phyloP scores from a whole-genome alignment of 176 grass and related monocot genomes.

The Musa troglodytarum region DNA sequence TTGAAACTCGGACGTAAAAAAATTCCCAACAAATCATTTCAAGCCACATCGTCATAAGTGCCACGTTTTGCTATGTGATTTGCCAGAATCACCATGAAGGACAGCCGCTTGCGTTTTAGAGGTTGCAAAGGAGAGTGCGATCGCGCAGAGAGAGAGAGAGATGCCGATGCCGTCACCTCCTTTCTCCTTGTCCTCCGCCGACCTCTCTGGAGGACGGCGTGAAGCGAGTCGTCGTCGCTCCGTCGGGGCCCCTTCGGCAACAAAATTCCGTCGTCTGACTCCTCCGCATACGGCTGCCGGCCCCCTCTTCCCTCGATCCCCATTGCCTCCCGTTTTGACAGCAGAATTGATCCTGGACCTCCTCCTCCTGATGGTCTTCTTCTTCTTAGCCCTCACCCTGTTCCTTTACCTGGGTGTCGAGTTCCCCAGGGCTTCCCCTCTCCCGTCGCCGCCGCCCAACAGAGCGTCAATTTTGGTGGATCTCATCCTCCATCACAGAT shows the following conservation, averaged over 20 bases:
- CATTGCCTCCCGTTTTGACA: constrained; percentile 49
- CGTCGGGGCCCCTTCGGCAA: constrained; percentile 36
- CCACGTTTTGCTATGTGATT: too few species aligned
- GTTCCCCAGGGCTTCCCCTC: constrained; percentile 41
- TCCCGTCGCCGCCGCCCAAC: constrained; percentile 34
- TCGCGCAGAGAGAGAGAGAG: too few species aligned
- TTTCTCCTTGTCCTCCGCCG: too few species aligned
- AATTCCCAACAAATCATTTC: too few species aligned
- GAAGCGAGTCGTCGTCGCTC: constrained; percentile 39
- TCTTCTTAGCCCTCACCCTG: constrained; percentile 54
- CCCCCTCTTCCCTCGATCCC: neutral
- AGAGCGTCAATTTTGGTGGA: constrained; percentile 39
- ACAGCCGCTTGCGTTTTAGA: too few species aligned
- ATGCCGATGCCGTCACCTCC: too few species aligned
- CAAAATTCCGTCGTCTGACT: constrained; percentile 14
- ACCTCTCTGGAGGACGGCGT: constrained; percentile 1
- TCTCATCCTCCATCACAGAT: neutral
- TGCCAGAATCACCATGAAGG: too few species aligned
- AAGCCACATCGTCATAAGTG: too few species aligned
- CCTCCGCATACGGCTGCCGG: constrained; percentile 17
- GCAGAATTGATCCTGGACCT: constrained; percentile 60
- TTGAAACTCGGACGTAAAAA: too few species aligned
- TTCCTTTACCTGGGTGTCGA: constrained; percentile 61
- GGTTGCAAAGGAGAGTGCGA: too few species aligned
- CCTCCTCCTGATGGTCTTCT: constrained; percentile 51